Base-by-base conservation (phyloP, 2,329 filamentous ascomycete species). In the Berkeleyomyces basicola region DNA sequence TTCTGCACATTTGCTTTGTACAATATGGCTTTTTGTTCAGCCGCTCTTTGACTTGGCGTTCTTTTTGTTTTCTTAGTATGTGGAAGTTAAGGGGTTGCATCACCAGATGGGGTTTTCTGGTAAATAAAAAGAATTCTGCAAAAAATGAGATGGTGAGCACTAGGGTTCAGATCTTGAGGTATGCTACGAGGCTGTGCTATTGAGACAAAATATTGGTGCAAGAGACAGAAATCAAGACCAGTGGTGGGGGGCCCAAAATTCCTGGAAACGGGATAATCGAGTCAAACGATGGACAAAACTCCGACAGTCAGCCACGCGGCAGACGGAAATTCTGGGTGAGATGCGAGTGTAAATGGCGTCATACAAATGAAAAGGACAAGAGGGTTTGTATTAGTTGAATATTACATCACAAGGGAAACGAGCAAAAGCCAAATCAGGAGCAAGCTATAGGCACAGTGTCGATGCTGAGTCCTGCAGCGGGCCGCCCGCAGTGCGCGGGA, bases 1-100 rank as follows among this genome's bases (percentile, higher is more conserved):
- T 16, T 16, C 46, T 57, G 40, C 33, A 23, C 36, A 31, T 10
- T 51, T 59, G 14, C 36, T 49, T 61, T 64, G 58, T 64, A 64
- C 62, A 64, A 64, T 61, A 64, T 42, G 44, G 47, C 33, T 63
- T 23, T 57, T 46, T 61, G 31, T 51, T 37, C 9, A 31, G n/a
- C 31, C 31, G 7, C 40, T 2, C 16, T 7, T 10, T 31, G 2
- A n/a, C 14, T 59, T 33, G 9, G 7, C 11, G 31, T 3, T 16
- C 10, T 37, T 57, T 37, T 36, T 61, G 53, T 14, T 46, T 57
- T 43, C 23, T n/a, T 46, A 4, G n/a, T 39, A 42, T 36, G 31
- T 42, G 10, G 5, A 37, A 59, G 36, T 42, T 10, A 1, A 59
- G 9, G 23, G 23, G 23, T 23, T 23, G 23, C 23, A 23, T 23